Base-by-base conservation (phyloP, 441 rosid species). In the Rhodomyrtus psidioides region DNA sequence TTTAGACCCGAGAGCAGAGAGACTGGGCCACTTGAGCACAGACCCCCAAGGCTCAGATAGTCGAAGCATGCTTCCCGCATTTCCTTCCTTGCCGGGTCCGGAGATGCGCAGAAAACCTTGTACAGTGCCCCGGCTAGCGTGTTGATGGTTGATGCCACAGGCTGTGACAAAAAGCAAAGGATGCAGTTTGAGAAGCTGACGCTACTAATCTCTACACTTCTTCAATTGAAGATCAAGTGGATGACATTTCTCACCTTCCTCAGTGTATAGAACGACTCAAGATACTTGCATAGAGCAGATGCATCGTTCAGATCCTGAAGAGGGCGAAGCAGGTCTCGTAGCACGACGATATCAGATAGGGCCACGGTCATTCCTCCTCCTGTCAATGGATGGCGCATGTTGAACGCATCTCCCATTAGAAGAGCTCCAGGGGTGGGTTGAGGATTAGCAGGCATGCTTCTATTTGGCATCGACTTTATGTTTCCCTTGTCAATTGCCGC, bases 331-430 rank as follows among this genome's bases (percentile, higher is more conserved):
- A 90, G 87, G 49, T 88, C 26, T 12, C 89, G 51, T 9, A 90
- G 82, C 24, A 90, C 74, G 30, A 84, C 88, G 28, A 88, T 83
- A 34, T 90, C 91, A 17, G 90, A 90, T 2, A 90, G 87, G 5
- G 89, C 89, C 51, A 90, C 89, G 5, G 91, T 90, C 91, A 90
- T 90, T 82, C 90, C 90, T 54, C 90, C 91, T 27, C 91, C 91
- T 0, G 90, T 88, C 39, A 88, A 34, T 24, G 91, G 90, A 82
- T 90, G 89, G 23, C 91, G 87, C 89, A 90, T 90, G 84, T 90
- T 90, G 57, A 90, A 85, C 16, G 91, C 89, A 65, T 90, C 91
- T 39, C 91, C 90, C 46, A 88, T 82, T 19, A 90, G 84, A 53
- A 90, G 86, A 6, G 91, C 90, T 39, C 91, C 89, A 7, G 91